A percentile compares a stretch with the other conserved stretches of the same genome.
Conservation (phyloP, 2,329 filamentous ascomycete species). For the Thermothelomyces thermophilus region DNA sequence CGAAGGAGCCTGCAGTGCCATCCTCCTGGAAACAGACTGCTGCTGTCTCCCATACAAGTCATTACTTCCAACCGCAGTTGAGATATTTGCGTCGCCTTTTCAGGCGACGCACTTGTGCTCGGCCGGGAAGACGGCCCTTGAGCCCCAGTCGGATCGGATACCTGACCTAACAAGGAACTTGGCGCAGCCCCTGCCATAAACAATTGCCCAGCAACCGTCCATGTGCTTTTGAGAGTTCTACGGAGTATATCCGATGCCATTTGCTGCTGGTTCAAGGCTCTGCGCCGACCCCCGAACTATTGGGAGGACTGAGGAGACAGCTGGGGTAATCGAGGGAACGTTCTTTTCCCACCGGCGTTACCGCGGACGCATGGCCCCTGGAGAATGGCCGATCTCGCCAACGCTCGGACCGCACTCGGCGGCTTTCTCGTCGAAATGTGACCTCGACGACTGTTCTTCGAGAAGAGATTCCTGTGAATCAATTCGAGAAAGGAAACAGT, state of each 20-base stretch:
- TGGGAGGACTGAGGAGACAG: not conserved
- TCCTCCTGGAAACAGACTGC: too few relatives aligned
- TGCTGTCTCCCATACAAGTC: not conserved
- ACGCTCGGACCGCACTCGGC: conserved; percentile 15
- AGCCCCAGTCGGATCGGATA: conserved; percentile 6
- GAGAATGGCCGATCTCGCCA: conserved; percentile 7
- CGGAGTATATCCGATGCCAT: not conserved
- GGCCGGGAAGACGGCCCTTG: conserved; percentile 11
- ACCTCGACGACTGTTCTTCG: not conserved
- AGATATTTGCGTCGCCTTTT: not conserved
- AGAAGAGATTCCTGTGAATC: not conserved
- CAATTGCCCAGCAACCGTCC: not conserved
- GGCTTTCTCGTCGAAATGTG: conserved; percentile 5
- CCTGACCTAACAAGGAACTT: conserved; percentile 5
- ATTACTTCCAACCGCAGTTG: not conserved
- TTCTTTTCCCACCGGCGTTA: conserved; percentile 5
- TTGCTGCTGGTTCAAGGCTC: not conserved
- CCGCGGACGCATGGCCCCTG: conserved; percentile 1
- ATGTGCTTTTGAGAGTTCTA: too few relatives aligned
- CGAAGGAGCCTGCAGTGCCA: too few relatives aligned
- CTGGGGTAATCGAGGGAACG: not conserved
- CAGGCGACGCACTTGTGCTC: not conserved
- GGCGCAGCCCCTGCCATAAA: not conserved
- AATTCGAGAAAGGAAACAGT: not conserved
- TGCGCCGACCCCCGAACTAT: not conserved